Evolutionary conservation across 495 filamentous ascomycete genomes (phyloP), one percentile per base, ranked within the genome.

Genomic region (Daldinia vernicosa): DNA sequence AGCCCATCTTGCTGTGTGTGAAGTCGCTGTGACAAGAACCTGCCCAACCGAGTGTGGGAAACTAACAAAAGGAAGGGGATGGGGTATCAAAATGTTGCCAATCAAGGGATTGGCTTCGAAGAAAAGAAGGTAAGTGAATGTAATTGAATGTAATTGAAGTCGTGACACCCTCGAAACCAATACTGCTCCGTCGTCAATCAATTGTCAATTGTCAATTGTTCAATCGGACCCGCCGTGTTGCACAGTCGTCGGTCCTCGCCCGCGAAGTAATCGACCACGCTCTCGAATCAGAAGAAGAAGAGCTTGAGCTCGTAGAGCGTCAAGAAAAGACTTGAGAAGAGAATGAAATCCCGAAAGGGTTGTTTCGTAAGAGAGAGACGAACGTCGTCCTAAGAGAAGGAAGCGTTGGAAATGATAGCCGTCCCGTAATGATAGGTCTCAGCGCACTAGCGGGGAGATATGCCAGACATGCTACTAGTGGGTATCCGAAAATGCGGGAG

Each of bases 1-100:
- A 95, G 73, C 89, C 84, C 94, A 97, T 97, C 66, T 70, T 83
- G 68, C 65, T 55, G 52, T 58, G 51, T 60, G 47, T 43, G 67
- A 69, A 66, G 39, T 17, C 17, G 32, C 57, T 35, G 33, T 24
- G 40, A 40, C 35, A 53, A 71, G 43, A 71, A 58, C 50, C 69
- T 47, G 64, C 37, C 60, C 63, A 67, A 50, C 4, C 52, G 9
- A 56, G n/a, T 35, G 30, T 32, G 58, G 56, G 35, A 51, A 65
- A 71, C 70, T 47, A 69, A 56, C 17, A 43, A 63, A 63, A 59
- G 57, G 32, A 68, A 64, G 40, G 67, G 68, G 53, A 71, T 51
- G 57, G 65, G 67, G 47, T 79, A 69, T 79, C 79, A 77, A 80
- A 80, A 59, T 67, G 66, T 69, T 62, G 68, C 64, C 47, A 65